phyloP scores from a whole-genome alignment of 2,329 filamentous ascomycete genomes.

The Pseudopyricularia javanii region DNA sequence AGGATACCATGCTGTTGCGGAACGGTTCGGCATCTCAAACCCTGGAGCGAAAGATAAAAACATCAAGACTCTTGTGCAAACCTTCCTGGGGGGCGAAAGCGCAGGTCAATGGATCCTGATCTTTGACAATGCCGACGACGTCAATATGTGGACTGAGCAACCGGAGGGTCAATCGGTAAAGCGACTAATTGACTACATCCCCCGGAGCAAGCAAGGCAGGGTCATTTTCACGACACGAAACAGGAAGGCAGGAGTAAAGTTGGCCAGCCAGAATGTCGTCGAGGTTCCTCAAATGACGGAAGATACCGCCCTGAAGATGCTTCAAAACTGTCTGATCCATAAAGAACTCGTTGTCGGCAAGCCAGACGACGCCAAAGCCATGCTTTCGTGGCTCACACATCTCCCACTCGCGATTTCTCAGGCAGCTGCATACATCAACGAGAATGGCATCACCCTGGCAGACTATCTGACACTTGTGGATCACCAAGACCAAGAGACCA shows the following conservation, averaged over 20 bases:
- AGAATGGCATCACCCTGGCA: slow-evolving; percentile 2
- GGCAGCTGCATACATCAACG: slow-evolving; percentile 8
- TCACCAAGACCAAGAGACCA: slow-evolving; percentile 11
- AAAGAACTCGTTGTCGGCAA: background rate
- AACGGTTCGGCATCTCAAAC: background rate
- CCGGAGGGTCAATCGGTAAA: background rate
- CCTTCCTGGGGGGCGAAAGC: slow-evolving; percentile 11
- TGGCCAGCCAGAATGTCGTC: slow-evolving; percentile 1
- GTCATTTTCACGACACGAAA: slow-evolving; percentile 6
- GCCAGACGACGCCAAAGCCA: background rate
- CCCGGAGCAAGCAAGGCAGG: slow-evolving; percentile 1
- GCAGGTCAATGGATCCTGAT: slow-evolving; percentile 21
- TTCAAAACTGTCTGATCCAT: slow-evolving; percentile 1
- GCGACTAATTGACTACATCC: slow-evolving; percentile 3
- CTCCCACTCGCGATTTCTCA: slow-evolving; percentile 9
- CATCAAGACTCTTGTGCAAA: background rate
- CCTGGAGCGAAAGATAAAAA: background rate
- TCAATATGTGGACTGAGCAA: background rate
- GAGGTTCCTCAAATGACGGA: background rate
- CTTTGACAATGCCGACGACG: slow-evolving; percentile 25
- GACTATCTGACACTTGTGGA: slow-evolving; percentile 9
- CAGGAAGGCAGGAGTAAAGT: background rate
- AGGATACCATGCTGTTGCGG: slow-evolving; percentile 16
- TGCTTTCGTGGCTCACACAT: slow-evolving; percentile 4
- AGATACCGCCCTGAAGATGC: background rate